Base-by-base conservation (phyloP, 176 grass and related monocot genomes). In the Stipa capillata region DNA sequence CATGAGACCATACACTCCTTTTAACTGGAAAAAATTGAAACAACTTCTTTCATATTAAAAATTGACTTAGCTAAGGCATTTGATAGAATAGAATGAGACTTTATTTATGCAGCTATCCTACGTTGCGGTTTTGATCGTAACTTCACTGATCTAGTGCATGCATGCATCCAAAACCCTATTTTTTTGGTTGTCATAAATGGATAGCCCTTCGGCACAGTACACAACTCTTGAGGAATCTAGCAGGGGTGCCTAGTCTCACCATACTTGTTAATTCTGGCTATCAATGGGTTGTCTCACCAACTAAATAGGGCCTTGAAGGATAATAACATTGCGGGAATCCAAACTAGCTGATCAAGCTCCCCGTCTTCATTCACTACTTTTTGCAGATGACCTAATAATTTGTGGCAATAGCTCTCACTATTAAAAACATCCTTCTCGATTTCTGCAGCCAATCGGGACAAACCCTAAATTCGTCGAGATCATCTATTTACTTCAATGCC, bases 221-320 rank as follows among this genome's bases (percentile, higher is more conserved):
- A 14, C 2, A 20, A 9, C 6, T 7, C 62, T n/a, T 4, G 14
- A 40, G 62, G 62, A 3, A 20, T 66, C 15, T 3, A 31, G 1
- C 62, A 66, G 8, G 62, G 62, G 1, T 66, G 62, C 18, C 62
- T 13, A 7, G 4, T 66, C 0, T 66, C 62, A 0, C 62, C 62
- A 20, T 66, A 66, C 14, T 17, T 66, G 7, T 66, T 66, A 13
- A 40, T 66, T 20, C 7, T 66, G 18, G 62, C 62, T 7, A 66
- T 66, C 0, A 40, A 66, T 17, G 62, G 17, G 15, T 0, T 25
- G n/a, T 39, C 1, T 2, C 37, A 0, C 45, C 20, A 0, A 0
- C 1, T 0, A 31, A 8, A 0, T 0, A 23, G 0, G 0, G 24
- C 37, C 5, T 7, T 0, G 6, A 7, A 2, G 8, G 3, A 0